Evolutionary conservation across 2,329 filamentous ascomycete genomes (phyloP), one percentile per base, ranked within the genome.

Genomic region (Pseudogymnoascus sp.): DNA sequence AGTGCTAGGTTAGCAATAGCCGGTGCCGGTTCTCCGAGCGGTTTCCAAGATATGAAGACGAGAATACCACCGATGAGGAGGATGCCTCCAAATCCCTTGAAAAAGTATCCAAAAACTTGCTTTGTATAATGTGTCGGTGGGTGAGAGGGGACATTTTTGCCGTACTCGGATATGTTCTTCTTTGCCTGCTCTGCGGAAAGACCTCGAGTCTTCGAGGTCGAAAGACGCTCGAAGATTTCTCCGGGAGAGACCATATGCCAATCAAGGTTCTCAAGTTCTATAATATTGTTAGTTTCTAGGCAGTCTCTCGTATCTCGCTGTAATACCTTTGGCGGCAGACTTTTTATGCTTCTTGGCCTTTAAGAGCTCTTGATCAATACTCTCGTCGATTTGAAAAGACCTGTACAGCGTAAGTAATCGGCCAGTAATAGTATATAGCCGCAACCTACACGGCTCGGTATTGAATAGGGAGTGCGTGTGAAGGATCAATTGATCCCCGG

Each of bases 21-120:
- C 2, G 90, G 89, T 3, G 54, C 25, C n/a, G 89, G 89, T 8
- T 89, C 72, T 4, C 89, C 89, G 0, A 93, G 82, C 0, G 90
- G 90, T 67, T 84, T 87, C 89, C 89, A 93, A 2, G 89, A 85
- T 65, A 93, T 77, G 70, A 92, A 91, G 61, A 93, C 89, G 2
- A 93, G 80, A 37, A 92, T 82, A 19, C 83, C 80, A 16, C 88
- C 89, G 2, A 86, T 71, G 6, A 92, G 80, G 3, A 93, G 80
- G 61, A 93, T 84, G 1, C 84, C 80, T 2, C 90, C 89, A 68
- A 93, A 93, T 1, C 90, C 90, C 68, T 87, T 87, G 77, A 92
- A 92, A 69, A 92, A 86, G 75, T 93, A 93, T 16, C 83, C 83
- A 36, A 87, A 75, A 4, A 86, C 80, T 66, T 84, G 84, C 48